Evolutionary conservation across 495 filamentous ascomycete species (phyloP).

Genomic region (Trichodelitschia bisporula): DNA sequence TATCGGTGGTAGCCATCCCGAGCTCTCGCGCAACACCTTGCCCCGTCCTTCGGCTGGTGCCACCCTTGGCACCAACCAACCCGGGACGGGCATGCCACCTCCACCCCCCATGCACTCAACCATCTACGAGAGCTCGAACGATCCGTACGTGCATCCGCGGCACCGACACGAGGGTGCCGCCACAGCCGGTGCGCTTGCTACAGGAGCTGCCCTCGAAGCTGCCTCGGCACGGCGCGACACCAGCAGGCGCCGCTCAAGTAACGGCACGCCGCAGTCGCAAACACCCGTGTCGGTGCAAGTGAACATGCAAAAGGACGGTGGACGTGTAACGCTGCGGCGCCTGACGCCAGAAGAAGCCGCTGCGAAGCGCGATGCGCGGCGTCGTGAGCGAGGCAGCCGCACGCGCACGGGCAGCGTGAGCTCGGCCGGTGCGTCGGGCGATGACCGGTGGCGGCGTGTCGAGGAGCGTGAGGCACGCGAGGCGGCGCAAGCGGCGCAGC

Average conservation of each 20-base stretch:
- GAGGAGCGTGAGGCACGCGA: constrained; percentile 9
- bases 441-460: constrained; percentile 10
- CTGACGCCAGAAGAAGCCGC: constrained; percentile 64
- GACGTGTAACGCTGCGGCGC: constrained; percentile 56
- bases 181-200: constrained; percentile 6
- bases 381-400: constrained; percentile 11
- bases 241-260: constrained; percentile 15
- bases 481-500: constrained; percentile 5
- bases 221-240: constrained; percentile 17
- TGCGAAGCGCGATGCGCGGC: constrained; percentile 28
- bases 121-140: constrained; percentile 33
- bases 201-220: constrained; percentile 21
- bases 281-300: constrained; percentile 63
- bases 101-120: constrained; percentile 31
- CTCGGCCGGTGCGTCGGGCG: constrained; percentile 8
- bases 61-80: constrained; percentile 15
- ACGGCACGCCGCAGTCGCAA: constrained; percentile 23
- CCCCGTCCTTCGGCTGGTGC: constrained; percentile 10
- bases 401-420: constrained; percentile 9
- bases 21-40: constrained; percentile 8
- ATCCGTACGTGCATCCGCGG: constrained; percentile 25
- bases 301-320: constrained; percentile 54
- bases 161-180: constrained; percentile 16
- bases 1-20: constrained; percentile 12
- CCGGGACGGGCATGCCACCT: constrained; percentile 19